Evolutionary conservation across 108 stramenopile species (phyloP), one percentile per base, ranked within the genome.

Genomic region (Craspedostauros australis): DNA sequence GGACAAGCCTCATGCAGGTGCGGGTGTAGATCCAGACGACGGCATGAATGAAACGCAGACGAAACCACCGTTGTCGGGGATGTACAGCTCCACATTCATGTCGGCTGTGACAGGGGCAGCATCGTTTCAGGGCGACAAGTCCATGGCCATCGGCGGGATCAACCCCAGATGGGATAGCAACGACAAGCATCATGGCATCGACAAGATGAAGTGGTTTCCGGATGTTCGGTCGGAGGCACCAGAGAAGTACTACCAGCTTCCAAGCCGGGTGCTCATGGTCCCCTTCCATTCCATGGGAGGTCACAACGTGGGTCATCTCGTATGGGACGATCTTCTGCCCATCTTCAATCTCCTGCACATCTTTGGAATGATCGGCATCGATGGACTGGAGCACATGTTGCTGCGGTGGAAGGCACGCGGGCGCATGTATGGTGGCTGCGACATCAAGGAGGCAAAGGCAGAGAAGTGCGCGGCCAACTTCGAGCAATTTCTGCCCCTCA

Each of bases 301-400:
- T 14, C 32, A 41, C 6, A 64, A 59, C 49, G 57, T 44, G 3
- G 62, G 62, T 27, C 69, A 70, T 48, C 63, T 73, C 24, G 64
- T 75, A 29, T 54, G 76, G 18, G 76, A 68, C 68, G 73, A 41
- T 5, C 61, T 81, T 8, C 28, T 77, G 40, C 28, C 45, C 21
- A 58, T 70, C 8, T 81, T 81, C 68, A 46, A 53, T 5, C 50
- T 60, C 26, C 26, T 78, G 0, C n/a, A n/a, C n/a, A n/a, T n/a
- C n/a, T n/a, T n/a, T n/a, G 39, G 18, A 22, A 54, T 4, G 15
- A 26, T 11, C 33, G 40, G 37, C 15, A 14, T 5, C 6, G 14
- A 43, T 7, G 5, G 42, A 9, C 42, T 21, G 21, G n/a, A 12
- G n/a, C n/a, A n/a, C n/a, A n/a, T n/a, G n/a, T 27, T 68, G 22